Percentiles rank a stretch among this genome's conserved stretches.
These are phyloP conservation scores for Penicillium verhagenii DNA, from an alignment of 495 filamentous ascomycete species.

Conservation along the genomic window DNA sequence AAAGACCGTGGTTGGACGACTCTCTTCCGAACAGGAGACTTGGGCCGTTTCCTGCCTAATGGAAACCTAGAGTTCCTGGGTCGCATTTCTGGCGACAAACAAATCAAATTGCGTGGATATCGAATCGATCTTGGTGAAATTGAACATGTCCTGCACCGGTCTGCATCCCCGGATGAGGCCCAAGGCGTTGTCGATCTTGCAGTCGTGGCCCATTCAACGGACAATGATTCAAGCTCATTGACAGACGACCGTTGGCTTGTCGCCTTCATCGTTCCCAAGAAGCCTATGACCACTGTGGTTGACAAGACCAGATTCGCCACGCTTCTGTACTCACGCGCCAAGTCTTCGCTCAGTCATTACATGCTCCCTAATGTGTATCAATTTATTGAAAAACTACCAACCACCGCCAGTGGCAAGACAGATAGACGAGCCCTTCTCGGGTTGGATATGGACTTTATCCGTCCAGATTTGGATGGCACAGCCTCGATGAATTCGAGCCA, in stretches of 20 bases:
- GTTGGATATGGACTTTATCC: too few species aligned
- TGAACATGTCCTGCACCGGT: too few species aligned
- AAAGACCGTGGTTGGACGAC: constrained; percentile 27
- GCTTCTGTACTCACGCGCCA: neutral
- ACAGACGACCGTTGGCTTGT: neutral
- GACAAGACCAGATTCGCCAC: neutral
- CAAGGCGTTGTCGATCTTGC: neutral
- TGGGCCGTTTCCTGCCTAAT: constrained; percentile 28
- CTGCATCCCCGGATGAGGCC: too few species aligned
- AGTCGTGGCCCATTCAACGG: neutral
- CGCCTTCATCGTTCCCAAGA: neutral
- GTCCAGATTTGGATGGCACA: too few species aligned
- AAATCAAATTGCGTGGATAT: constrained; percentile 52
- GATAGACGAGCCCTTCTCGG: neutral
- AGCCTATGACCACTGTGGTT: neutral
- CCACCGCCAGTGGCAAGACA: neutral
- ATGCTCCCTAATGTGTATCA: neutral
- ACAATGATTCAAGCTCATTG: neutral
- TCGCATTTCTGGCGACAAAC: constrained; percentile 43
- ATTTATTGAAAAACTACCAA: neutral
- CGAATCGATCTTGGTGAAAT: constrained; percentile 52
- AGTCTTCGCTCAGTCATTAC: neutral
- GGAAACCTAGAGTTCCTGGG: constrained; percentile 38
- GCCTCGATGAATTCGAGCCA: too few species aligned
- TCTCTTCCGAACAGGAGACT: constrained; percentile 44